Conservation (phyloP, 2,329 filamentous ascomycete genomes). For the Colletotrichum spinosum region DNA sequence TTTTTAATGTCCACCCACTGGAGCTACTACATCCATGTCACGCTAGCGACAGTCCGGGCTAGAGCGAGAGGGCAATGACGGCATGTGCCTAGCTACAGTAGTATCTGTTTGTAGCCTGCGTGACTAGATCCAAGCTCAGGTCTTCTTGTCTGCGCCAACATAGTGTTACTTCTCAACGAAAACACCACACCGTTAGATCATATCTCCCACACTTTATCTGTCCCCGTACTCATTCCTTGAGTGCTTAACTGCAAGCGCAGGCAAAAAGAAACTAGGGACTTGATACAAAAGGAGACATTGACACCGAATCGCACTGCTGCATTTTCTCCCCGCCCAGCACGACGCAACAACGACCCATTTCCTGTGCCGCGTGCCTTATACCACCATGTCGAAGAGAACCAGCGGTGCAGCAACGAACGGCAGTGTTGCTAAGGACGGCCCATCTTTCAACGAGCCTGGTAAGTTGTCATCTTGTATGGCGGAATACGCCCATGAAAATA, state of each 20-base stretch:
- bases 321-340: not conserved
- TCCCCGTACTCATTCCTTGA: too few species aligned
- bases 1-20: too few species aligned
- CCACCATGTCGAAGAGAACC: slow-evolving; percentile 72
- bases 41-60: not conserved
- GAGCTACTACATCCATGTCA: too few species aligned
- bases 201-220: too few species aligned
- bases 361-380: not conserved
- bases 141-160: not conserved
- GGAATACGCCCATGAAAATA: slow-evolving; percentile 13
- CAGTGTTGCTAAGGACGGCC: slow-evolving; percentile 49
- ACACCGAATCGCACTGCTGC: not conserved
- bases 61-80: slow-evolving; percentile 36
- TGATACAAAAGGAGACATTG: too few species aligned
- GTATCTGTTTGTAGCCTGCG: slow-evolving; percentile 22
- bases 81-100: slow-evolving; percentile 34
- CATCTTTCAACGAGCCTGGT: slow-evolving; percentile 48
- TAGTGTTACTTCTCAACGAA: too few species aligned
- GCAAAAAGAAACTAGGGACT: too few species aligned
- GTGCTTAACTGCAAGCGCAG: too few species aligned
- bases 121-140: not conserved
- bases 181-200: too few species aligned
- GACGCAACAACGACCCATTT: not conserved
- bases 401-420: slow-evolving; percentile 61
- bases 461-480: slow-evolving; percentile 32